Evolutionary conservation across 345 rosid species (phyloP).

Genomic region (Streptanthus diversifolius): DNA sequence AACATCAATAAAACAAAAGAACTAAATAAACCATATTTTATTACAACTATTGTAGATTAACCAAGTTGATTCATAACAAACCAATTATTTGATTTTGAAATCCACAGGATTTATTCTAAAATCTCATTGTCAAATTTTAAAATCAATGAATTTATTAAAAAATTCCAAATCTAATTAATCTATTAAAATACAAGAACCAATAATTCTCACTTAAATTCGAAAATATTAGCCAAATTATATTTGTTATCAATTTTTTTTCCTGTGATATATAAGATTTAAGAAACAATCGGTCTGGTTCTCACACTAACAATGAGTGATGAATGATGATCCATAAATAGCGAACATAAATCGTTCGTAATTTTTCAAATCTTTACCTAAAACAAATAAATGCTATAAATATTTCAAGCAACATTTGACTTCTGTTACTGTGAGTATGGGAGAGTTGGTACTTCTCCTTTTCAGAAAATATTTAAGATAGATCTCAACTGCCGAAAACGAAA

Average conservation of each 20-base stretch:
- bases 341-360: neutral
- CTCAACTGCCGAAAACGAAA: slow-evolving; percentile 20
- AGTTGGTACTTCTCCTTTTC: slow-evolving; percentile 25
- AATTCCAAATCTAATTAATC: no score
- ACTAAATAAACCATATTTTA: no score
- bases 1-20: no score
- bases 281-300: neutral
- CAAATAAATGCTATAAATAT: neutral
- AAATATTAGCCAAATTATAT: neutral
- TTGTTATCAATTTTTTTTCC: neutral
- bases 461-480: slow-evolving; percentile 10
- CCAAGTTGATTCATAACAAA: no score
- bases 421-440: slow-evolving; percentile 5
- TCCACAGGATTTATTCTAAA: no score
- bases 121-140: no score
- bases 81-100: no score
- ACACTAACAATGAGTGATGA: neutral
- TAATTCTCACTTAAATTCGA: neutral
- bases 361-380: neutral
- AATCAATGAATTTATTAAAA: no score
- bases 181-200: no score
- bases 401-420: slow-evolving; percentile 20
- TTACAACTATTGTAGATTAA: no score
- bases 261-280: neutral
- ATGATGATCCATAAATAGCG: neutral